Evolutionary conservation across 495 filamentous ascomycete genomes (phyloP).

Genomic region (Penicillium robsamsonii): DNA sequence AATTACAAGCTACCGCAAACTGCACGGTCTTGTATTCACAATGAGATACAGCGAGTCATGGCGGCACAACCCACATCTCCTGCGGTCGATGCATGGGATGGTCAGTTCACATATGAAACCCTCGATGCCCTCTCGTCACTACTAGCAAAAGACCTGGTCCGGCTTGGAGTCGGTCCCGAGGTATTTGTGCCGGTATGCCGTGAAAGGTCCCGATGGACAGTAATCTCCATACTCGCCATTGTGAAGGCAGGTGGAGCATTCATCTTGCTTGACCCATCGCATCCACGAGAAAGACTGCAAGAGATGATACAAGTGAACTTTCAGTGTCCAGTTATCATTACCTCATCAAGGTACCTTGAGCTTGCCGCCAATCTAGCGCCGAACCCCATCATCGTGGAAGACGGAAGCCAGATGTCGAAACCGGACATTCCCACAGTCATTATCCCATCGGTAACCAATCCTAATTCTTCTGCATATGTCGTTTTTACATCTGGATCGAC

Average conservation of each 20-base stretch:
- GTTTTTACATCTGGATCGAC: conserved; percentile 56
- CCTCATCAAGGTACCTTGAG: neutral
- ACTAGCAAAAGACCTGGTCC: conserved; percentile 26
- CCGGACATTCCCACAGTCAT: neutral
- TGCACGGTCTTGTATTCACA: neutral
- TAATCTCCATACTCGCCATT: conserved; percentile 41
- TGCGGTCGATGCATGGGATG: too few relatives aligned
- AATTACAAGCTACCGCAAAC: too few relatives aligned
- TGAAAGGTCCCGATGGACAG: conserved; percentile 44
- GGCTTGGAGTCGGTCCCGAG: conserved; percentile 31
- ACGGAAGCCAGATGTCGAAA: neutral
- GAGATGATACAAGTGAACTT: neutral
- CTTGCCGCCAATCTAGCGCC: neutral
- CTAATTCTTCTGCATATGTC: conserved; percentile 10
- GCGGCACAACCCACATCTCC: too few relatives aligned
- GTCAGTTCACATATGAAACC: conserved; percentile 39
- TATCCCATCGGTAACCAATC: neutral
- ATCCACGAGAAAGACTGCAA: conserved; percentile 10
- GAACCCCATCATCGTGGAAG: neutral
- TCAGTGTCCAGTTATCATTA: neutral
- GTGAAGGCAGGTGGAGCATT: conserved; percentile 32
- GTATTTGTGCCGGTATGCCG: conserved; percentile 41
- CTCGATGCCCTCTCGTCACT: conserved; percentile 18
- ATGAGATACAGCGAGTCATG: neutral
- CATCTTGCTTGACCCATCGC: neutral